phyloP scores from a whole-genome alignment of 495 filamentous ascomycete species.

The Aspergillus ostianus region DNA sequence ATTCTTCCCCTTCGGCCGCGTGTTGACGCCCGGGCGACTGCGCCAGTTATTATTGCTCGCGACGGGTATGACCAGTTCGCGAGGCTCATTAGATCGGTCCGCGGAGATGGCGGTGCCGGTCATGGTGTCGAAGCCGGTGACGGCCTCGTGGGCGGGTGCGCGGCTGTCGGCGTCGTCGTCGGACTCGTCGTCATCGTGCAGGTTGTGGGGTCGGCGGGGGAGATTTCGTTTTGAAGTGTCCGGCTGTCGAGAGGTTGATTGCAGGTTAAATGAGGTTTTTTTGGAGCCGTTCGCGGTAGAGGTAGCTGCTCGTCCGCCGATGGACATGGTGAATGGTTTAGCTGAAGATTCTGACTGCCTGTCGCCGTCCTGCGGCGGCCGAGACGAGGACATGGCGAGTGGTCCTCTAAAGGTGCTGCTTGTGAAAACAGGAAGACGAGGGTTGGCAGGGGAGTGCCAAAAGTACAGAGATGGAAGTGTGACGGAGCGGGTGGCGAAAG shows the following conservation, averaged over 20 bases:
- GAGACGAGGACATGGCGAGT: slow-evolving; percentile 14
- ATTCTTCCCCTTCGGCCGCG: slow-evolving; percentile 52
- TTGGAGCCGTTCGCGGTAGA: slow-evolving; percentile 22
- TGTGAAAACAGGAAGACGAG: not conserved
- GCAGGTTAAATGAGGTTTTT: slow-evolving; percentile 37
- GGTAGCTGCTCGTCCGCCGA: slow-evolving; percentile 14
- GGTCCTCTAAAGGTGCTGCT: not conserved
- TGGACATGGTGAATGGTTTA: slow-evolving; percentile 34
- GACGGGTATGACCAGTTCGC: slow-evolving; percentile 61
- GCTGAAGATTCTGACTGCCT: slow-evolving; percentile 7
- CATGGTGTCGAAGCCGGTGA: slow-evolving; percentile 58
- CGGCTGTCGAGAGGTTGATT: slow-evolving; percentile 21
- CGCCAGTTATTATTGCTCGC: slow-evolving; percentile 73
- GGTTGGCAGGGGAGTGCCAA: not conserved
- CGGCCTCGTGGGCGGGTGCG: slow-evolving; percentile 43
- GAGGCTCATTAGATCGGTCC: slow-evolving; percentile 35
- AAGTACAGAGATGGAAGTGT: not conserved
- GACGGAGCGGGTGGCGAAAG: slow-evolving; percentile 20
- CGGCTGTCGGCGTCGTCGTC: slow-evolving; percentile 35
- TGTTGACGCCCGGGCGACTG: slow-evolving; percentile 47
- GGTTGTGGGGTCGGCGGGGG: slow-evolving; percentile 35
- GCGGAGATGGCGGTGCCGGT: slow-evolving; percentile 54
- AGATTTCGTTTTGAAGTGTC: slow-evolving; percentile 25
- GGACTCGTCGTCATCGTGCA: slow-evolving; percentile 41
- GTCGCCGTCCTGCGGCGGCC: slow-evolving; percentile 14